Evolutionary conservation across 2,329 filamentous ascomycete genomes (phyloP).

Genomic region (Colletotrichum tanaceti): DNA sequence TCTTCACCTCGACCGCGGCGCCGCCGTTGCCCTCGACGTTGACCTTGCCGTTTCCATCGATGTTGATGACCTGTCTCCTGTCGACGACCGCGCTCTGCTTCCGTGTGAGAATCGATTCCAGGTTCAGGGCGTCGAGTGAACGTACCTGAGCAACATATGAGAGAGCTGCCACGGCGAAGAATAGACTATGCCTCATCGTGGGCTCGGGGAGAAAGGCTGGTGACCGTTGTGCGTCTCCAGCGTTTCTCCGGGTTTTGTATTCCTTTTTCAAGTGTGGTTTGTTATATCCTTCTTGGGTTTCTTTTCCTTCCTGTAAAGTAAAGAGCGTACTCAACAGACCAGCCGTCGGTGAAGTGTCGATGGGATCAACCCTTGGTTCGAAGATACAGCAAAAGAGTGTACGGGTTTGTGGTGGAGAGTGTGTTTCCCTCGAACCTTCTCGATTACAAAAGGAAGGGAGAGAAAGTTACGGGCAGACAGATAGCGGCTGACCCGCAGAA

Average conservation of each 20-base stretch:
- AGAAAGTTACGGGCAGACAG: slow-evolving; percentile 25
- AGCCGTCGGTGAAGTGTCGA: slow-evolving; percentile 44
- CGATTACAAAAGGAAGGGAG: slow-evolving; percentile 13
- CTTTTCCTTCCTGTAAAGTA: slow-evolving; percentile 9
- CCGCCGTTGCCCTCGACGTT: slow-evolving; percentile 17
- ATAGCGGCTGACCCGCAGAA: slow-evolving; percentile 32
- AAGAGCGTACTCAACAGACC: slow-evolving; percentile 45
- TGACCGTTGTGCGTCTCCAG: slow-evolving; percentile 36
- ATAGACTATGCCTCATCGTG: slow-evolving; percentile 42
- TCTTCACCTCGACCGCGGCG: slow-evolving; percentile 27
- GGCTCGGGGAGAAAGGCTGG: slow-evolving; percentile 34
- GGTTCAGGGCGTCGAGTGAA: neutral
- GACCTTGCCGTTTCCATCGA: slow-evolving; percentile 31
- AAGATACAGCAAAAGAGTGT: slow-evolving; percentile 28
- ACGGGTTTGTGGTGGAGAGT: slow-evolving; percentile 14
- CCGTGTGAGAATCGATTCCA: slow-evolving; percentile 20
- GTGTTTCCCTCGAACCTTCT: slow-evolving; percentile 25
- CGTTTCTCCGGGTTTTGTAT: slow-evolving; percentile 23
- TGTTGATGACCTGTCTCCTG: slow-evolving; percentile 33
- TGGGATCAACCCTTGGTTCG: slow-evolving; percentile 45
- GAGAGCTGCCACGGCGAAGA: slow-evolving; percentile 41
- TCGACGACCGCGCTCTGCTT: slow-evolving; percentile 36
- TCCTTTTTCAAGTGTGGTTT: neutral
- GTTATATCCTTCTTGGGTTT: neutral
- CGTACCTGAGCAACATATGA: slow-evolving; percentile 41